These are phyloP conservation scores for Ascochyta viciae-villosae DNA, from an alignment of 2,329 filamentous ascomycete species.

Conservation along the genomic window DNA sequence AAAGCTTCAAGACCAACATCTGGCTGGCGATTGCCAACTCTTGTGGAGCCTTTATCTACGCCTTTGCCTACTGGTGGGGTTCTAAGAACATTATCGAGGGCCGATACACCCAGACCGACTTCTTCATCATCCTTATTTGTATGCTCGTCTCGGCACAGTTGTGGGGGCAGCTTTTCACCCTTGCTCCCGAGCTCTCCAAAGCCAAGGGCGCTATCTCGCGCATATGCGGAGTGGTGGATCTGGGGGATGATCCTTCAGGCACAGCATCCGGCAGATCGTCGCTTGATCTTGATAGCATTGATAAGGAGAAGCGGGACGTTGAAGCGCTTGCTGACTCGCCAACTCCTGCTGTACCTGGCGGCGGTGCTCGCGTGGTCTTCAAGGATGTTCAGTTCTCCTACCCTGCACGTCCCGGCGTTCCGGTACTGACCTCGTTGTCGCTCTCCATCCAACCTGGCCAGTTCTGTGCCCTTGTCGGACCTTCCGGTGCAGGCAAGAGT, in stretches of 20 bases:
- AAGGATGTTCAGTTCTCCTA: slow-evolving; percentile 70
- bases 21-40: slow-evolving; percentile 68
- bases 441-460: slow-evolving; percentile 65
- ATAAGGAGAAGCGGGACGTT: slow-evolving; percentile 53
- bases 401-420: slow-evolving; percentile 65
- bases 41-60: slow-evolving; percentile 72
- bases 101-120: slow-evolving; percentile 70
- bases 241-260: slow-evolving; percentile 31
- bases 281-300: slow-evolving; percentile 77
- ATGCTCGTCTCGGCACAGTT: slow-evolving; percentile 76
- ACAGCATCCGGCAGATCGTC: slow-evolving; percentile 86
- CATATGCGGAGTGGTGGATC: slow-evolving; percentile 71
- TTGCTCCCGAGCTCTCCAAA: slow-evolving; percentile 76
- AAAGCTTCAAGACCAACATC: slow-evolving; percentile 61
- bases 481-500: slow-evolving; percentile 71
- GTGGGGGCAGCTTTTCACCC: slow-evolving; percentile 76
- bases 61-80: slow-evolving; percentile 83
- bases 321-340: slow-evolving; percentile 38
- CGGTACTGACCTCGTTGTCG: slow-evolving; percentile 64
- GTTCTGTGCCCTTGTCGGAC: slow-evolving; percentile 70
- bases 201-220: slow-evolving; percentile 72
- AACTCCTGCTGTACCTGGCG: slow-evolving; percentile 74
- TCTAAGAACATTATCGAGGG: slow-evolving; percentile 72
- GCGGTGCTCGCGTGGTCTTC: slow-evolving; percentile 59
- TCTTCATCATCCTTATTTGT: slow-evolving; percentile 75